Conservation (phyloP, 257 asterid species). For the Gentiana dahurica region DNA sequence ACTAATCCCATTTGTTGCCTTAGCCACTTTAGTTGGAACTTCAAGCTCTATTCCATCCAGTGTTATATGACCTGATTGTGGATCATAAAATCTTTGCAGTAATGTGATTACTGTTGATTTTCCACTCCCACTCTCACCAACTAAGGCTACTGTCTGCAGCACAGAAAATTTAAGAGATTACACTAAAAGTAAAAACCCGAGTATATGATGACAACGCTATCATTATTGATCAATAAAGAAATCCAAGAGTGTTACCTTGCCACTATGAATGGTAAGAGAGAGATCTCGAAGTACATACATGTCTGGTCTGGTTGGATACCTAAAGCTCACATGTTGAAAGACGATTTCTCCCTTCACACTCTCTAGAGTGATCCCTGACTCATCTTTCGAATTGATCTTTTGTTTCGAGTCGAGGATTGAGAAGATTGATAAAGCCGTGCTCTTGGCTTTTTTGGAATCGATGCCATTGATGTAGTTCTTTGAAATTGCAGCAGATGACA, state of each 20-base stretch:
- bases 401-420: conserved; percentile 64
- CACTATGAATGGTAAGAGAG: background rate
- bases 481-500: conserved; percentile 78
- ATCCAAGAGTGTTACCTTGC: background rate
- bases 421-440: conserved; percentile 68
- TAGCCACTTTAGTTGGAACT: conserved; percentile 71
- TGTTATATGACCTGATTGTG: conserved; percentile 57
- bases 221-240: background rate
- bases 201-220: background rate
- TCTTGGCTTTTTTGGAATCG: conserved; percentile 77
- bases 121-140: conserved; percentile 94
- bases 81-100: conserved; percentile 74
- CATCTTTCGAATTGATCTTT: conserved; percentile 29
- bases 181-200: background rate
- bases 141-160: conserved; percentile 73
- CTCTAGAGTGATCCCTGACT: conserved; percentile 30
- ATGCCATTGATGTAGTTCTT: conserved; percentile 63
- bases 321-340: conserved; percentile 49
- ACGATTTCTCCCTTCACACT: conserved; percentile 63
- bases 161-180: background rate
- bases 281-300: background rate
- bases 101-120: conserved; percentile 74
- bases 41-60: conserved; percentile 75
- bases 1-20: conserved; percentile 93
- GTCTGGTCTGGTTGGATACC: conserved; percentile 27